Conservation (phyloP, 345 rosid genomes). For the Rhodomyrtus tomentosa region DNA sequence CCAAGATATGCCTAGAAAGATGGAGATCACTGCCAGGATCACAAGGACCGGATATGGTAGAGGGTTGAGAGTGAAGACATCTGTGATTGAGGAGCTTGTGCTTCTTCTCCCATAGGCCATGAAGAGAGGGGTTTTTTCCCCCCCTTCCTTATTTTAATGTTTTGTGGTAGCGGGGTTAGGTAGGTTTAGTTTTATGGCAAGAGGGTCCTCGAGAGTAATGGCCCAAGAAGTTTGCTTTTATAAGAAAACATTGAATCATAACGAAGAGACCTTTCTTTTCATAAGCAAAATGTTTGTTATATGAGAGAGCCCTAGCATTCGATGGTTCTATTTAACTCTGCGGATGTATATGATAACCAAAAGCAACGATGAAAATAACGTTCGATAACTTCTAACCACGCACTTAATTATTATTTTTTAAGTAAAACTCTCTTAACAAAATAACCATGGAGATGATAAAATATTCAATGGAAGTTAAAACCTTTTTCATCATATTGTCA, state of each 20-base stretch:
- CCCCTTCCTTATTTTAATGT: background rate
- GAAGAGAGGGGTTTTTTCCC: background rate
- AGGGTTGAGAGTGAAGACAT: constrained; percentile 60
- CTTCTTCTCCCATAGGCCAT: constrained; percentile 1
- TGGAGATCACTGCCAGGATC: constrained; percentile 41
- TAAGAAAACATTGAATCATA: background rate
- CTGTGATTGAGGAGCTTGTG: constrained; percentile 28
- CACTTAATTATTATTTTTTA: background rate
- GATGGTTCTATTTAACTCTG: background rate
- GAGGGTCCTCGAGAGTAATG: background rate
- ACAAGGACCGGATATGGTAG: constrained; percentile 79
- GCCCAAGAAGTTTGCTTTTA: background rate
- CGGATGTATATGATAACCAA: background rate
- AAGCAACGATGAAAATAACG: background rate
- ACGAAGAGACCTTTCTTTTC: background rate
- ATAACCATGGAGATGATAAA: too few relatives aligned
- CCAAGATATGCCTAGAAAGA: constrained; percentile 61
- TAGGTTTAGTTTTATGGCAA: background rate
- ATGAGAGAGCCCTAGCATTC: background rate
- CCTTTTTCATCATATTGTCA: too few relatives aligned
- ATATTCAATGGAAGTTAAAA: too few relatives aligned
- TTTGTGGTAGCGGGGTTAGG: background rate
- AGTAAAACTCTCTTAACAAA: background rate
- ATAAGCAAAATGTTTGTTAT: background rate
- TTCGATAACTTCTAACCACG: background rate